Evolutionary conservation across 2,329 filamentous ascomycete species (phyloP).

Genomic region (Colletotrichum endophyticum): DNA sequence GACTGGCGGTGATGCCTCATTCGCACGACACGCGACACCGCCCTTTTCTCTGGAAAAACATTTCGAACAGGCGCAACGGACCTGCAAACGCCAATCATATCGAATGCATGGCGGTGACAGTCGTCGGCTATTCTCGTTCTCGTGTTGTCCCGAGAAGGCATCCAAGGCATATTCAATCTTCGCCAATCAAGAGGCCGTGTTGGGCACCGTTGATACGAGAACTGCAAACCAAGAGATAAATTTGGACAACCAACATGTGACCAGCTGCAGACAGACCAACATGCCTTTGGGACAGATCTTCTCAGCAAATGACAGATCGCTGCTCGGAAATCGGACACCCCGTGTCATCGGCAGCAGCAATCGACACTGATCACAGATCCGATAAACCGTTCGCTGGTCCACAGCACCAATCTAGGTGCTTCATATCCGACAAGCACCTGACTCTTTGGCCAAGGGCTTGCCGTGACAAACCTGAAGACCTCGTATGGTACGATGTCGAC

Average conservation of each 20-base stretch:
- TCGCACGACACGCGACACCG: not conserved
- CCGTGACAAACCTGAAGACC: not conserved
- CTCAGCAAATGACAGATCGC: not conserved
- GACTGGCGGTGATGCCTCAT: constrained; percentile 5
- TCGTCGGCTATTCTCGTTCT: not conserved
- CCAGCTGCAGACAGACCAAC: not conserved
- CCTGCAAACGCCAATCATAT: not conserved
- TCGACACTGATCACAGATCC: not conserved
- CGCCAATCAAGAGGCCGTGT: not conserved
- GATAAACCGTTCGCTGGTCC: not conserved
- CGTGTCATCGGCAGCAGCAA: not conserved
- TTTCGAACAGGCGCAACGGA: not conserved
- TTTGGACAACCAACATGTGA: not conserved
- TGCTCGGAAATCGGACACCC: not conserved
- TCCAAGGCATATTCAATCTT: not conserved
- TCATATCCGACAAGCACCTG: not conserved
- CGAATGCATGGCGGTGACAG: not conserved
- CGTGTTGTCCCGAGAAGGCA: not conserved
- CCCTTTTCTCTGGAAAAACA: not conserved
- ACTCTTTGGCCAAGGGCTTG: not conserved
- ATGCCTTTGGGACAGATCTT: not conserved
- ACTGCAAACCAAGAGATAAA: not conserved
- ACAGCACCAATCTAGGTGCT: not conserved
- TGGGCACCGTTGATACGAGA: not conserved
- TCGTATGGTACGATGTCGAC: not conserved